A percentile compares a stretch with the other conserved stretches of the same genome.
Conservation (phyloP, 371 early-diverging fungal species). For the Catenaria anguillulae region DNA sequence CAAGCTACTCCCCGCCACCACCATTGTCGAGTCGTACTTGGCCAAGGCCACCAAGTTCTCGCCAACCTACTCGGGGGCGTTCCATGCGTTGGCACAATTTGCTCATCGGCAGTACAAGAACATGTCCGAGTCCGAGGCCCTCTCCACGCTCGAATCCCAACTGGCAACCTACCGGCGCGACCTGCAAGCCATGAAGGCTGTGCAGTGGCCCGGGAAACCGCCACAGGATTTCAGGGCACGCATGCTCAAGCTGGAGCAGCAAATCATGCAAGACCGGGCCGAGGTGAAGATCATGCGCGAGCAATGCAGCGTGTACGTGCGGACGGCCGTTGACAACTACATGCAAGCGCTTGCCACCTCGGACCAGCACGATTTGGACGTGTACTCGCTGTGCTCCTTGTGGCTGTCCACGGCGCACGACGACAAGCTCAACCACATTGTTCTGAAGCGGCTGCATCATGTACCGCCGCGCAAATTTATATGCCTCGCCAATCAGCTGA, state of each 20-base stretch:
- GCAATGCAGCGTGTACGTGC: conserved; percentile 16
- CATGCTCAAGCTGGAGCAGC: no score
- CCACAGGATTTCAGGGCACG: no score
- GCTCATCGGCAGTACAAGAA: conserved; percentile 20
- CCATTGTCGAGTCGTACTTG: background rate
- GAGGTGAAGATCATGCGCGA: conserved; percentile 14
- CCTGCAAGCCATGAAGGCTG: no score
- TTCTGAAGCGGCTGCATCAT: conserved; percentile 8
- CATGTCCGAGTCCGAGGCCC: conserved; percentile 10
- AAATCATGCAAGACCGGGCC: conserved; percentile 19
- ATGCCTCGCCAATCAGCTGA: conserved; percentile 23
- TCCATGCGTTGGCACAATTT: conserved; percentile 21
- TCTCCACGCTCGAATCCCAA: no score
- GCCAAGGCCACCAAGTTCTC: background rate
- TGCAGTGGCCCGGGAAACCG: conserved; percentile 13
- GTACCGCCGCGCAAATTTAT: conserved; percentile 27
- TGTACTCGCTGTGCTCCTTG: conserved; percentile 20
- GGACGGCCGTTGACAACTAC: conserved; percentile 22
- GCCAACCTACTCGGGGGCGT: no score
- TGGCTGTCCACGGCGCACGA: conserved; percentile 18
- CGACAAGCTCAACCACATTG: conserved; percentile 10
- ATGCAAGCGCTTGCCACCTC: conserved; percentile 15
- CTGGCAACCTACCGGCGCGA: no score
- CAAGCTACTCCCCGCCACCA: no score
- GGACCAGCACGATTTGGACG: conserved; percentile 16